Evolutionary conservation across 2,329 filamentous ascomycete genomes (phyloP), one percentile per base, ranked within the genome.

Genomic region (Camptophora hylomeconis): DNA sequence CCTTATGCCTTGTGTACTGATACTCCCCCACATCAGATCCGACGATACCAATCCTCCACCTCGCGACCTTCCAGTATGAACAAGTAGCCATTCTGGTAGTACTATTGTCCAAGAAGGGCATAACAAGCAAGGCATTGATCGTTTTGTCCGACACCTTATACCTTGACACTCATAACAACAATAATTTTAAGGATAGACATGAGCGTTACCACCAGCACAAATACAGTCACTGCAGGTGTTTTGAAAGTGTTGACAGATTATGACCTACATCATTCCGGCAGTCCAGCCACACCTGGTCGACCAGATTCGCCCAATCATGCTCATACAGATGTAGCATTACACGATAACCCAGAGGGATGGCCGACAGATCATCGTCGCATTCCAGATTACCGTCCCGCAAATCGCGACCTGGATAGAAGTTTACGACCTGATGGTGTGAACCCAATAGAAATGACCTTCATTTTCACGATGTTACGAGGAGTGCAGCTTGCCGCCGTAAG

Each of bases 391-490:
- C 50, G 63, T 8, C 62, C 63, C 0, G 45, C 61, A 1, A 61
- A 67, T 30, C 50, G 46, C 3, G 41, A 59, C 22, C 43, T 65
- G 3, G 55, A 63, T 35, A 48, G 51, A 28, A 48, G 44, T 4
- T 45, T 58, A 29, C 42, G 65, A 11, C 51, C 60, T 2, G 53
- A 54, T 1, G 63, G 59, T 21, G 45, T 42, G 10, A 65, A 57
- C 40, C 40, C 37, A 2, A 47, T 53, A 5, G 66, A 69, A 43
- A 47, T 47, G 20, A 52, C 50, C 7, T 69, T 70, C 40, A 51
- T 69, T 11, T 46, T 50, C 11, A 48, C 61, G 0, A 69, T 69
- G 64, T 61, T 68, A 36, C 54, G 52, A 15, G 65, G 59, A 5
- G 54, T 62, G 9, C 51, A 50, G 38, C 41, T 59, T 25, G 57